Conservation (phyloP, 768 basidiomycete genomes). For the Mrakia gelida region DNA sequence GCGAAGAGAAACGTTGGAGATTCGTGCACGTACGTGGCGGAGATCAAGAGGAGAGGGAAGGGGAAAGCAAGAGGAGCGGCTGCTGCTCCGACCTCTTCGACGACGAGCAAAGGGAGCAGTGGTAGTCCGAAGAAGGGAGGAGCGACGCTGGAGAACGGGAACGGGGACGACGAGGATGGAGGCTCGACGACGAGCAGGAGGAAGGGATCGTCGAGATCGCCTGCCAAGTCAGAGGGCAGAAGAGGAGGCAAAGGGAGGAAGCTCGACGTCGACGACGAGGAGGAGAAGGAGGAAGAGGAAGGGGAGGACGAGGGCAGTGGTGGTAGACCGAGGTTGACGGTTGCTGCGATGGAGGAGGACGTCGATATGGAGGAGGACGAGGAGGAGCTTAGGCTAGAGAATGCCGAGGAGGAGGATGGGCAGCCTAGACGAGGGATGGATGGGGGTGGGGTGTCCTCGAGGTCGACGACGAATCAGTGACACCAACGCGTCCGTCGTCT, state of each 20-base stretch:
- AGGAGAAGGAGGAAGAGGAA: background rate
- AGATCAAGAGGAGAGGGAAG: slow-evolving; percentile 13
- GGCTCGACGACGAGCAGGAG: too few species aligned
- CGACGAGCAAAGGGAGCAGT: too few species aligned
- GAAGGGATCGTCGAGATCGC: too few species aligned
- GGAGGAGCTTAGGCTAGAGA: background rate
- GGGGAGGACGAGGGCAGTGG: too few species aligned
- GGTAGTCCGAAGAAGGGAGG: too few species aligned
- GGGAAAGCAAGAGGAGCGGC: background rate
- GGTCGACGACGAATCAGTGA: too few species aligned
- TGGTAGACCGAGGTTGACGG: background rate
- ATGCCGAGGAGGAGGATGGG: background rate
- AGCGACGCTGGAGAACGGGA: too few species aligned
- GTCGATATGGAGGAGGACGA: background rate
- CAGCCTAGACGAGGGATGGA: background rate
- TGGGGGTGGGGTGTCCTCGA: background rate
- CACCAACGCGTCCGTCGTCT: too few species aligned
- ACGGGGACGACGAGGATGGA: background rate
- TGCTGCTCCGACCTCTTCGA: too few species aligned
- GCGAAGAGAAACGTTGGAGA: background rate
- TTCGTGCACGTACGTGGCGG: slow-evolving; percentile 7
- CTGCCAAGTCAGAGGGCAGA: too few species aligned
- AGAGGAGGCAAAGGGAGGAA: background rate
- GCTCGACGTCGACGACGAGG: background rate
- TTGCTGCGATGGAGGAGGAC: background rate